Evolutionary conservation across 1,284 basidiomycete species (phyloP), one percentile per base, ranked within the genome.

Genomic region (Pseudozyma tsukubaensis): DNA sequence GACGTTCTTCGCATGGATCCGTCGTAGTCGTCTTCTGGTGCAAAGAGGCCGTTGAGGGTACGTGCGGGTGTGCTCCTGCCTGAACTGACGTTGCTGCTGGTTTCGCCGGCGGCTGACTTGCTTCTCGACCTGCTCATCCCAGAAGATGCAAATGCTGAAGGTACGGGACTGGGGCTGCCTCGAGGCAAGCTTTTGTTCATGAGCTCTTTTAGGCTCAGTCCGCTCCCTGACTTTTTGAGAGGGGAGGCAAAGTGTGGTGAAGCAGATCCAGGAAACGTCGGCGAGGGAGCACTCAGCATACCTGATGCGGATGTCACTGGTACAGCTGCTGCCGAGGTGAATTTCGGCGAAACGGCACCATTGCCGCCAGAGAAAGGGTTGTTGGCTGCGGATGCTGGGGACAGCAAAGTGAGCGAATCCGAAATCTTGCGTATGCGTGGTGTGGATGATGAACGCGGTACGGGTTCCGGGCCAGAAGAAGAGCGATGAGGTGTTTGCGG

Each of bases 131-230:
- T 51, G 11, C 48, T 49, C 29, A 36, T 29, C 24, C 24, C 24
- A 29, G 24, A 29, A 29, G 24, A 29, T 29, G 24, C 24, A 6
- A 29, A 18, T 21, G 44, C 7, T 9, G 44, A 21, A 21, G 44
- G 19, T 11, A 24, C 44, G 7, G 18, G 19, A 24, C 44, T 45
- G 8, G 19, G 19, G 21, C 44, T 47, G 9, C 35, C 18, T 11
- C 40, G 48, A 2, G 71, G 66, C 13, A 64, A 19, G 19, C 50
- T 65, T 29, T 59, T 58, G n/a, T 56, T 36, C 36, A 53, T 65
- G 14, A 69, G 45, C 37, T 73, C 61, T 3, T 61, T 58, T 39
- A 74, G 50, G n/a, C 72, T 74, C 1, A 63, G 43, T 0, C 62
- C 66, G 44, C 72, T 74, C 1, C 53, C 66, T 13, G 62, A 50